Percentiles rank a stretch among this genome's conserved stretches.
Evolutionary conservation across 495 filamentous ascomycete genomes (phyloP).

Genomic region (Chaetomium cochliodes): DNA sequence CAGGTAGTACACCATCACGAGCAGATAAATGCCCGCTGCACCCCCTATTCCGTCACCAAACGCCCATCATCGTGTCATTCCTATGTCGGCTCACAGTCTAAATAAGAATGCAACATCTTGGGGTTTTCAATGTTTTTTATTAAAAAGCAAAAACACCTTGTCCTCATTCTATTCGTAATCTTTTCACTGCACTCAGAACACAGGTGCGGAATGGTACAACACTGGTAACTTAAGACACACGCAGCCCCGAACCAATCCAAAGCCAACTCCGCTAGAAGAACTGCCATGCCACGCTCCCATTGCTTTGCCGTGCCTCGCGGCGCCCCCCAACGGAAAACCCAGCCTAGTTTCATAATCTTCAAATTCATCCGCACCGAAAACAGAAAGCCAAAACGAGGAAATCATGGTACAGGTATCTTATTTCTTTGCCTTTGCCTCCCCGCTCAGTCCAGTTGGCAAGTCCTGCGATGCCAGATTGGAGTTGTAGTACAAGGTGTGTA

Average conservation of each 20-base stretch:
- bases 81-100: background rate
- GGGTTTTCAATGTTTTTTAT: background rate
- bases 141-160: conserved; percentile 12
- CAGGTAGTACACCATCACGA: too few species aligned
- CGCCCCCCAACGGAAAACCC: background rate
- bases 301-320: background rate
- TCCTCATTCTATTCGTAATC: conserved; percentile 19
- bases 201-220: background rate
- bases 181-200: conserved; percentile 4
- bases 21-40: too few species aligned
- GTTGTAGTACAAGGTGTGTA: conserved; percentile 13
- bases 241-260: conserved; percentile 4
- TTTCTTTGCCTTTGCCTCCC: conserved; percentile 1
- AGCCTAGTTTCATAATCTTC: conserved; percentile 3
- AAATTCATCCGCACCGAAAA: conserved; percentile 5
- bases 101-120: background rate
- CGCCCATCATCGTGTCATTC: background rate
- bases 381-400: conserved; percentile 9
- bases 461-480: background rate
- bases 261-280: background rate
- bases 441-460: background rate
- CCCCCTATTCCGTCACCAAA: too few species aligned
- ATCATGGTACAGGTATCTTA: conserved; percentile 13
- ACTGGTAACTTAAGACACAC: conserved; percentile 7
- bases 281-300: background rate